These are phyloP conservation scores for Orbilia ellipsospora DNA, from an alignment of 2,329 filamentous ascomycete species.

Conservation along the genomic window DNA sequence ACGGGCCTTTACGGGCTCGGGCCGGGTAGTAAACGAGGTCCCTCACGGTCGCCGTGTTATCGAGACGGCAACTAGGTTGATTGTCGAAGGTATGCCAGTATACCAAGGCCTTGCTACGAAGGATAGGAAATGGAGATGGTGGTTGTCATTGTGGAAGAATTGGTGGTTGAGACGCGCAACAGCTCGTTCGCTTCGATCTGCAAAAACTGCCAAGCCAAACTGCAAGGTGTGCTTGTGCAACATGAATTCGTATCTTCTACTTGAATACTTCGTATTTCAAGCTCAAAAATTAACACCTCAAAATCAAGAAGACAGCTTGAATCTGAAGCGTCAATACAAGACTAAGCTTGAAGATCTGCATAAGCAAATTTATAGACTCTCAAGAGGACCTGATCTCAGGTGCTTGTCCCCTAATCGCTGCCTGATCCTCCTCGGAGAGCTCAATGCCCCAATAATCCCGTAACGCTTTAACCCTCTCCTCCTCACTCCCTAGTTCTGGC, in stretches of 20 bases:
- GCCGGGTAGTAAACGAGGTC: not conserved
- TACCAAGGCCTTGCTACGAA: slow-evolving; percentile 10
- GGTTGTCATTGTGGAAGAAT: slow-evolving; percentile 3
- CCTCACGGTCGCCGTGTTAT: not conserved
- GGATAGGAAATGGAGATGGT: slow-evolving; percentile 1
- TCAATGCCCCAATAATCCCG: slow-evolving; percentile 29
- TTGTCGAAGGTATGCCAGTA: too few relatives aligned
- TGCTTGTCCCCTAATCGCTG: slow-evolving; percentile 25
- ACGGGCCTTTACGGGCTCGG: not conserved
- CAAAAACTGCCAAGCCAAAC: slow-evolving; percentile 7
- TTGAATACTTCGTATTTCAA: too few relatives aligned
- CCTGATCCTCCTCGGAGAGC: slow-evolving; percentile 24
- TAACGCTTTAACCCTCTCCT: slow-evolving; percentile 25
- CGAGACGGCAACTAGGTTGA: not conserved
- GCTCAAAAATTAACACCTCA: too few relatives aligned
- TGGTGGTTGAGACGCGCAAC: not conserved
- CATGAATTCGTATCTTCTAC: too few relatives aligned
- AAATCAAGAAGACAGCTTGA: too few relatives aligned
- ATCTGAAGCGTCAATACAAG: too few relatives aligned
- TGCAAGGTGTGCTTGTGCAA: too few relatives aligned
- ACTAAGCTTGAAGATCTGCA: too few relatives aligned
- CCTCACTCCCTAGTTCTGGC: slow-evolving; percentile 22
- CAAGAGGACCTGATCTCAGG: slow-evolving; percentile 4
- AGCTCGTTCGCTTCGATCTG: not conserved
- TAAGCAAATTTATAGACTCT: not conserved